Percentiles rank a stretch among this genome's conserved stretches.
These are phyloP conservation scores for Scedosporium apiospermum DNA, from an alignment of 2,329 filamentous ascomycete genomes.

Conservation along the genomic window DNA sequence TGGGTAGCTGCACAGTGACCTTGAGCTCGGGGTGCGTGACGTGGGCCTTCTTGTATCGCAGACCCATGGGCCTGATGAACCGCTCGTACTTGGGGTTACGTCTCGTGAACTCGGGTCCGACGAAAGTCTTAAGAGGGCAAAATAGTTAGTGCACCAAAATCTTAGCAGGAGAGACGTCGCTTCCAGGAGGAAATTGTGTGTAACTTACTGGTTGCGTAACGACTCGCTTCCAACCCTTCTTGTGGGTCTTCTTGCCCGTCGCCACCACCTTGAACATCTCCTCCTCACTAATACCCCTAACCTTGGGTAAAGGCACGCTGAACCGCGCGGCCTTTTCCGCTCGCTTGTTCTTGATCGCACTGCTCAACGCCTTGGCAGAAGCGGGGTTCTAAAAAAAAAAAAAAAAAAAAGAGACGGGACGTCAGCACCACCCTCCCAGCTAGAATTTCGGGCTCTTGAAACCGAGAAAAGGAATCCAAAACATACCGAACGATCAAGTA, in stretches of 20 bases:
- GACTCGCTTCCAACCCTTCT: slow-evolving; percentile 72
- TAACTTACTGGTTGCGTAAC: slow-evolving; percentile 38
- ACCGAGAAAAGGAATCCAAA: neutral
- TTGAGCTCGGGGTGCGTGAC: slow-evolving; percentile 66
- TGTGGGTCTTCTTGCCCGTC: slow-evolving; percentile 87
- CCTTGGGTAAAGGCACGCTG: slow-evolving; percentile 84
- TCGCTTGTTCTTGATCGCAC: slow-evolving; percentile 91
- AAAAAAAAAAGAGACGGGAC: neutral
- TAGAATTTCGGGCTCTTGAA: neutral
- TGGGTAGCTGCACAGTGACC: slow-evolving; percentile 80
- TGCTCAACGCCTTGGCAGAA: slow-evolving; percentile 60
- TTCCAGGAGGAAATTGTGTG: neutral
- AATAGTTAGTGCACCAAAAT: slow-evolving; percentile 22
- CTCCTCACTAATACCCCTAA: slow-evolving; percentile 86
- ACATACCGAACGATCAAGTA: slow-evolving; percentile 63
- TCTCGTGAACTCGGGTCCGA: slow-evolving; percentile 82
- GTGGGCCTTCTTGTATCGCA: slow-evolving; percentile 43
- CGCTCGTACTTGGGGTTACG: slow-evolving; percentile 71
- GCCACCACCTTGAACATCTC: slow-evolving; percentile 97
- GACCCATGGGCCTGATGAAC: slow-evolving; percentile 40
- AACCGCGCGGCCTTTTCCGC: slow-evolving; percentile 92
- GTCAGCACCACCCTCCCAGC: slow-evolving; percentile 9
- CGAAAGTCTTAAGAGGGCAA: slow-evolving; percentile 54
- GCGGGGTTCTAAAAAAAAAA: slow-evolving; percentile 29
- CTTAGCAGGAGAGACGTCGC: neutral